These are phyloP conservation scores for Termitomyces eurrhizus DNA, from an alignment of 768 basidiomycete genomes.

Conservation along the genomic window DNA sequence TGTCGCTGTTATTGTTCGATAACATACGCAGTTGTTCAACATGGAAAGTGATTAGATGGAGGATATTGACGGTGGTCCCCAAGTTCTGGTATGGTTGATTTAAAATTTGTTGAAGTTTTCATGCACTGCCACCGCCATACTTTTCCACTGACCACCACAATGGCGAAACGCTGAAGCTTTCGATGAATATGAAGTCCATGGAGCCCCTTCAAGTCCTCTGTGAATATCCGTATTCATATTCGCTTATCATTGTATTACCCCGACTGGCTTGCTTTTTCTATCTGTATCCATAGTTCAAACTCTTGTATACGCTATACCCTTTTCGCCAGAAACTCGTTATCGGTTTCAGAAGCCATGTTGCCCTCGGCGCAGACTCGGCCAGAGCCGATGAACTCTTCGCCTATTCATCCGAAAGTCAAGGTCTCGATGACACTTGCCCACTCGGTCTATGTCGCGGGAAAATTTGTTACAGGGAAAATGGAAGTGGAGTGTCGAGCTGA, in stretches of 20 bases:
- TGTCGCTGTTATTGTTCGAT: not conserved
- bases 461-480: slow-evolving; percentile 67
- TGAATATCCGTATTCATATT: slow-evolving; percentile 5
- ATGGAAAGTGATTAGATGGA: not conserved
- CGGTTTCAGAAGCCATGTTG: slow-evolving; percentile 3
- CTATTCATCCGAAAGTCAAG: slow-evolving; percentile 75
- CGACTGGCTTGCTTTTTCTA: slow-evolving; percentile 1
- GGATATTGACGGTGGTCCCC: too few relatives aligned
- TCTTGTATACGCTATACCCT: slow-evolving; percentile 1
- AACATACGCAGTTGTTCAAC: not conserved
- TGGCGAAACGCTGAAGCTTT: slow-evolving; percentile 12
- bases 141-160: slow-evolving; percentile 7
- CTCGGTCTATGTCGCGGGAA: slow-evolving; percentile 61
- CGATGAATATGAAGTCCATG: slow-evolving; percentile 2
- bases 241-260: not conserved
- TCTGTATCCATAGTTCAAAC: slow-evolving; percentile 3
- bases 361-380: slow-evolving; percentile 23
- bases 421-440: slow-evolving; percentile 59
- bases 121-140: slow-evolving; percentile 11
- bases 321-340: not conserved
- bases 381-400: slow-evolving; percentile 80
- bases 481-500: slow-evolving; percentile 78
- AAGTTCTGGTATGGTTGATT: not conserved
- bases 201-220: not conserved
- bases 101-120: not conserved